phyloP scores from a whole-genome alignment of 208 protist genomes.

The Acanthamoeba castellanii region DNA sequence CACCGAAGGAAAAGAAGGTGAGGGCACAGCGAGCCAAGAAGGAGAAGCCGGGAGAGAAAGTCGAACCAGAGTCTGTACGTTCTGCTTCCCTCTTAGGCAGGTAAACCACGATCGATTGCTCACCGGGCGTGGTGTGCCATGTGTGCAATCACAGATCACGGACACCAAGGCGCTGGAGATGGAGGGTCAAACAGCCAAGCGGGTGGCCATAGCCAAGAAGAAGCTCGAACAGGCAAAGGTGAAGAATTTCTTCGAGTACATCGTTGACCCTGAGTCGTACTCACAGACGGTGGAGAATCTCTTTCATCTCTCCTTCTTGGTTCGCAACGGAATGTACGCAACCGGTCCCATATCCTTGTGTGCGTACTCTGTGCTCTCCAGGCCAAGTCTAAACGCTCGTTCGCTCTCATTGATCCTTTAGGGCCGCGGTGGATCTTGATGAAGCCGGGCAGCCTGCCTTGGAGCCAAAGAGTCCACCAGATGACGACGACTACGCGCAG shows the following conservation, averaged over 20 bases:
- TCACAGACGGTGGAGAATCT: slow-evolving; percentile 63
- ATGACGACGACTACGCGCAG: slow-evolving; percentile 22
- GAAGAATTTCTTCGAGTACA: slow-evolving; percentile 54
- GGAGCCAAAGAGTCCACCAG: slow-evolving; percentile 36
- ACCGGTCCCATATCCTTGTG: neutral
- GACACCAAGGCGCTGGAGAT: slow-evolving; percentile 56
- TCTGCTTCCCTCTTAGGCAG: neutral
- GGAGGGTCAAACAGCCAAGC: slow-evolving; percentile 55
- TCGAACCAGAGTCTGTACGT: slow-evolving; percentile 31
- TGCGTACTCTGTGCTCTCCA: too few relatives aligned
- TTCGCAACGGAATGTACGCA: slow-evolving; percentile 35
- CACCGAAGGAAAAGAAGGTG: slow-evolving; percentile 70
- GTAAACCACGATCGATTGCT: too few relatives aligned
- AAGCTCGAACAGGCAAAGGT: slow-evolving; percentile 16
- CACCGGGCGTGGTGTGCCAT: too few relatives aligned
- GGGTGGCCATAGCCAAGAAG: slow-evolving; percentile 24
- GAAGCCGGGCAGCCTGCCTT: neutral
- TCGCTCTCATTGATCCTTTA: too few relatives aligned
- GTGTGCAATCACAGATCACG: too few relatives aligned
- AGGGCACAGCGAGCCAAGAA: slow-evolving; percentile 21
- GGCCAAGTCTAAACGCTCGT: too few relatives aligned
- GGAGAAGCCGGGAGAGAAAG: slow-evolving; percentile 52
- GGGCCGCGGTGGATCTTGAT: neutral
- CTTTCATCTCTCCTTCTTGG: slow-evolving; percentile 70
- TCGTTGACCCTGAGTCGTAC: slow-evolving; percentile 65